A percentile compares a stretch with the other conserved stretches of the same genome.
These are phyloP conservation scores for Hygrophorus pudorinus DNA, from an alignment of 768 basidiomycete genomes.

Conservation along the genomic window DNA sequence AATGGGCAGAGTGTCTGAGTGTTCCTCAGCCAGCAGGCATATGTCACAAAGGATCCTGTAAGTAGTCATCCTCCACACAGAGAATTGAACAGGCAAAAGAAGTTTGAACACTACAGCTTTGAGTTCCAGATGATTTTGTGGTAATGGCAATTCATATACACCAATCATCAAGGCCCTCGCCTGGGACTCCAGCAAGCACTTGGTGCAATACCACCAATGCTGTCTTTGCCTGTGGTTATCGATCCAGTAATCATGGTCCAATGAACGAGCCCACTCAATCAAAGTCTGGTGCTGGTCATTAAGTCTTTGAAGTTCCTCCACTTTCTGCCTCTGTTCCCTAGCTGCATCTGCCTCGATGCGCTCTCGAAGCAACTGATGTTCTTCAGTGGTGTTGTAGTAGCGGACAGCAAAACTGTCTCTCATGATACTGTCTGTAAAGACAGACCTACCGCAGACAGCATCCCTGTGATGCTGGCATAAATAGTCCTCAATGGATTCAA, in stretches of 20 bases:
- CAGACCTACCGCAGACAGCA: slow-evolving; percentile 15
- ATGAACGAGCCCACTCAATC: neutral
- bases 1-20: neutral
- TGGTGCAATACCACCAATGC: slow-evolving; percentile 13
- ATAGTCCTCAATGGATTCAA: slow-evolving; percentile 19
- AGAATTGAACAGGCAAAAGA: slow-evolving; percentile 26
- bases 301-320: slow-evolving; percentile 15
- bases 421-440: slow-evolving; percentile 20
- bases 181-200: slow-evolving; percentile 15
- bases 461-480: slow-evolving; percentile 18
- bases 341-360: slow-evolving; percentile 21
- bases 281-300: slow-evolving; percentile 16
- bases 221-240: neutral
- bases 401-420: slow-evolving; percentile 21
- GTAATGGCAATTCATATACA: slow-evolving; percentile 40
- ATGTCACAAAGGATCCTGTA: slow-evolving; percentile 28
- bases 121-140: slow-evolving; percentile 13
- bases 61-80: slow-evolving; percentile 34
- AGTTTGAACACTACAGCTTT: slow-evolving; percentile 33
- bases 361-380: slow-evolving; percentile 14
- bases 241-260: slow-evolving; percentile 8
- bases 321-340: slow-evolving; percentile 11
- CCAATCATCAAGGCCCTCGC: slow-evolving; percentile 17
- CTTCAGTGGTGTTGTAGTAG: slow-evolving; percentile 19
- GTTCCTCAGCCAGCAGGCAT: slow-evolving; percentile 13